Conservation (phyloP, 208 protist species). For the Leishmania turanica region DNA sequence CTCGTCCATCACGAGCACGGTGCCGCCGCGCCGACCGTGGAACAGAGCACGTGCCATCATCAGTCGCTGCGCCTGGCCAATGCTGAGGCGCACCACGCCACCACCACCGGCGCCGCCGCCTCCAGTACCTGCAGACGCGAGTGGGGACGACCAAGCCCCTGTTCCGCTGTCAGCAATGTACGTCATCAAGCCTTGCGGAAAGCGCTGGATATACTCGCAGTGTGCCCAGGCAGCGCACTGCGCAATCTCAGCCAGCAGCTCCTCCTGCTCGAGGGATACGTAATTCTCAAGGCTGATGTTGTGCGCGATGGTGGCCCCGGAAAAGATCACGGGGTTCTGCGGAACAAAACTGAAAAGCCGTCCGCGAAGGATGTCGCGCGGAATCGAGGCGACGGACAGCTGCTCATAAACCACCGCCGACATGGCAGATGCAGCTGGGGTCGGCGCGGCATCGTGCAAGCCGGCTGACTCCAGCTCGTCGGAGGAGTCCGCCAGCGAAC, state of each 20-base stretch:
- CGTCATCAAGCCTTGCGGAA: conserved; percentile 71
- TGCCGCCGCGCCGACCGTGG: conserved; percentile 38
- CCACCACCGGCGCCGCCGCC: conserved; percentile 20
- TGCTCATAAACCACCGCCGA: conserved; percentile 12
- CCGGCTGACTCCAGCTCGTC: neutral
- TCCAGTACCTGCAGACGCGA: conserved; percentile 14
- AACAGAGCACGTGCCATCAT: conserved; percentile 82
- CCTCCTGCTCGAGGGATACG: conserved; percentile 50
- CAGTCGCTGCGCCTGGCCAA: conserved; percentile 72
- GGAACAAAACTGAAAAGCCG: conserved; percentile 74
- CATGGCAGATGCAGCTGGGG: neutral
- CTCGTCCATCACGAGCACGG: conserved; percentile 82
- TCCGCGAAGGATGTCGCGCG: conserved; percentile 43
- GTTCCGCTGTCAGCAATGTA: conserved; percentile 42
- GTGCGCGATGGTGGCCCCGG: conserved; percentile 75
- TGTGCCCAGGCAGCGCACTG: conserved; percentile 46
- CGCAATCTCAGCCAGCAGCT: conserved; percentile 38
- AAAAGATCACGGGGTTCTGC: conserved; percentile 66
- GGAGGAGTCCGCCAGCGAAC: neutral
- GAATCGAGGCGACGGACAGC: conserved; percentile 42
- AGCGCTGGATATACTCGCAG: conserved; percentile 64
- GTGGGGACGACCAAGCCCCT: conserved; percentile 21
- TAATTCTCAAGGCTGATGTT: conserved; percentile 73
- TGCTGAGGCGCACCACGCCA: conserved; percentile 60
- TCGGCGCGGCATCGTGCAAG: neutral